Evolutionary conservation across 192 early-diverging fungal species (phyloP), one percentile per base, ranked within the genome.

Genomic region (Coemansia javaensis): DNA sequence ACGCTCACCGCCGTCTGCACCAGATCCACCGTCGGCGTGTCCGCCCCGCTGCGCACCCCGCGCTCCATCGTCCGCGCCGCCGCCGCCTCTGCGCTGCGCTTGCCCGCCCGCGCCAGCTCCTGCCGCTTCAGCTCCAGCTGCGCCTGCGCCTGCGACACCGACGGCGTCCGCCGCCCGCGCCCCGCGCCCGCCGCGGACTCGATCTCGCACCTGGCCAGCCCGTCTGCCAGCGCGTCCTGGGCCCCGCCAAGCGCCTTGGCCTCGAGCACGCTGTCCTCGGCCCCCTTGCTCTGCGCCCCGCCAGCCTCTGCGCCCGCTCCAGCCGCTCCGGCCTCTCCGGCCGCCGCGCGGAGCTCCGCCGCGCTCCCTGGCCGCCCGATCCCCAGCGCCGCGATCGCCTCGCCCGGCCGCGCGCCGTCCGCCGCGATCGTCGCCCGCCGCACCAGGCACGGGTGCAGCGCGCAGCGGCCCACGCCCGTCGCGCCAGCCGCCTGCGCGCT

Each of bases 1-100:
- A 86, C 84, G 43, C 81, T 74, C 33, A 84, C 82, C 0, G 82
- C 81, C 2, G 84, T 84, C 53, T 86, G 81, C 45, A 82, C 81
- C 16, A 86, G 60, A 38, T 64, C 66, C 33, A 68, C 66, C 7
- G 72, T 76, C 18, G 65, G 73, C 30, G 73, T 76, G 5, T 75
- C 71, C 1, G 56, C 47, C n/a, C 65, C 63, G 13, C 53, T 48
- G 17, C 57, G 47, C 31, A 65, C 39, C 33, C 69, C 69, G 12
- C 69, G 61, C 53, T 64, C 68, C 32, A 72, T 23, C 38, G 56
- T 49, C 14, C 68, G 69, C 53, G 66, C 53, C 9, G 63, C 53
- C 2, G 62, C 40, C 11, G 70, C 53, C 41, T 65, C 58, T 3
- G 63, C 42, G 16, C 58, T 62, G 50, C 63, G 63, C 63, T 41